Evolutionary conservation across 1,284 basidiomycete species (phyloP).

Genomic region (Rhodotorula sp.): DNA sequence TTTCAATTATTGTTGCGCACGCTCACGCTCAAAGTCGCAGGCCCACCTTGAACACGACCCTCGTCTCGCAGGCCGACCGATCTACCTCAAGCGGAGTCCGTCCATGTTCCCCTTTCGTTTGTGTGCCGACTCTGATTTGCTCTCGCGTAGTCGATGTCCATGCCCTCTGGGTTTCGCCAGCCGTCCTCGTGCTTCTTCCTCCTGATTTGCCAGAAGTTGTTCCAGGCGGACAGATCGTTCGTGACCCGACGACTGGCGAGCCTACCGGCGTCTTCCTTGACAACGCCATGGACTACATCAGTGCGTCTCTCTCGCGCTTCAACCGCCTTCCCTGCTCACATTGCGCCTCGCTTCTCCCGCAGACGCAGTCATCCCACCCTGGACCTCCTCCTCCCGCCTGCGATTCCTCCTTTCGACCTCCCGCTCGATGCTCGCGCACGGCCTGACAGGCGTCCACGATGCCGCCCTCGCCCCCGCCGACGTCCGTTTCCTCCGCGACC

Average conservation of each 20-base stretch:
- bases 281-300: constrained; percentile 30
- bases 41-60: constrained; percentile 65
- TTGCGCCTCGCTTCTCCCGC: constrained; percentile 3
- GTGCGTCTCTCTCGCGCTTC: constrained; percentile 1
- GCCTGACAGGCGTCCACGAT: constrained; percentile 80
- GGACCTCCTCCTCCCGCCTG: constrained; percentile 61
- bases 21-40: constrained; percentile 47
- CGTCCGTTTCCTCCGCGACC: constrained; percentile 63
- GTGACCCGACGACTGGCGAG: constrained; percentile 58
- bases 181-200: constrained; percentile 63
- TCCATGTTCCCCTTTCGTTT: too few species aligned
- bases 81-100: constrained; percentile 62
- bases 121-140: too few species aligned
- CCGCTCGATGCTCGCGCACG: constrained; percentile 66
- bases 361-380: constrained; percentile 58
- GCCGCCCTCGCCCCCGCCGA: constrained; percentile 60
- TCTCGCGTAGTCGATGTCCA: constrained; percentile 65
- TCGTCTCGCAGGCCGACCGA: constrained; percentile 63
- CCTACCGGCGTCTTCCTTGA: constrained; percentile 65
- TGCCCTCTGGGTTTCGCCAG: constrained; percentile 74
- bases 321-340: background rate
- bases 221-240: constrained; percentile 69
- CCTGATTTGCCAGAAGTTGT: constrained; percentile 53
- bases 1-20: background rate
- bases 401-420: constrained; percentile 65